Conservation (phyloP, 768 basidiomycete genomes). For the Auriscalpium microsporum region DNA sequence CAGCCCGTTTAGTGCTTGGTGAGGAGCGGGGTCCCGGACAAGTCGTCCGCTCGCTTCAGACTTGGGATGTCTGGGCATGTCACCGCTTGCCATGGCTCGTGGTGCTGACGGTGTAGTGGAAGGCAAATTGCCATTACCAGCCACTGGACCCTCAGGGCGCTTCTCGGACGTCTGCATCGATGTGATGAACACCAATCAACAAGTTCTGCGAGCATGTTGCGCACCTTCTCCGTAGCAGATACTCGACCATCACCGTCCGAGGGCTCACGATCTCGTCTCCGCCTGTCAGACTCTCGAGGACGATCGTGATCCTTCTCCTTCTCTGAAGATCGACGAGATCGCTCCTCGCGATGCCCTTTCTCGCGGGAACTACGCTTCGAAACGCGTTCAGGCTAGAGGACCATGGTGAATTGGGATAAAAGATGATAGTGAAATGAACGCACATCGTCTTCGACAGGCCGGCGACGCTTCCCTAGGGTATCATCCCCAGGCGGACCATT, state of each 20-base stretch:
- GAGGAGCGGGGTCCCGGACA: background rate
- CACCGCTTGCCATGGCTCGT: conserved; percentile 55
- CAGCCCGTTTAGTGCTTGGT: background rate
- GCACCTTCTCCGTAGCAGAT: conserved; percentile 51
- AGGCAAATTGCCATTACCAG: conserved; percentile 33
- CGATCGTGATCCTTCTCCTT: conserved; percentile 50
- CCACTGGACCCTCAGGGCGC: conserved; percentile 39
- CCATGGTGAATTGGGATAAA: background rate
- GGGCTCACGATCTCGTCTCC: conserved; percentile 53
- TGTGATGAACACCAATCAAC: background rate
- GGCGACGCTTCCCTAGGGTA: conserved; percentile 61
- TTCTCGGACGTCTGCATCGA: conserved; percentile 40
- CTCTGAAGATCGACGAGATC: conserved; percentile 54
- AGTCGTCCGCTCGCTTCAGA: conserved; percentile 34
- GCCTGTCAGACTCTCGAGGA: conserved; percentile 57
- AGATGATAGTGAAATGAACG: conserved; percentile 19
- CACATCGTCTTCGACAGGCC: conserved; percentile 68
- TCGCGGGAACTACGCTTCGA: conserved; percentile 80
- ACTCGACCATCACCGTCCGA: conserved; percentile 41
- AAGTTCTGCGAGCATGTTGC: conserved; percentile 4
- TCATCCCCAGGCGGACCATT: conserved; percentile 46
- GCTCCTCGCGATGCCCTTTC: conserved; percentile 69
- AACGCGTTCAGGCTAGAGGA: conserved; percentile 52
- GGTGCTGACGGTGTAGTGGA: conserved; percentile 62
- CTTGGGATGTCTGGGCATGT: conserved; percentile 34